A percentile compares a stretch with the other conserved stretches of the same genome.
phyloP scores from a whole-genome alignment of 164 flowering plant genomes.

The Amborella trichopoda region DNA sequence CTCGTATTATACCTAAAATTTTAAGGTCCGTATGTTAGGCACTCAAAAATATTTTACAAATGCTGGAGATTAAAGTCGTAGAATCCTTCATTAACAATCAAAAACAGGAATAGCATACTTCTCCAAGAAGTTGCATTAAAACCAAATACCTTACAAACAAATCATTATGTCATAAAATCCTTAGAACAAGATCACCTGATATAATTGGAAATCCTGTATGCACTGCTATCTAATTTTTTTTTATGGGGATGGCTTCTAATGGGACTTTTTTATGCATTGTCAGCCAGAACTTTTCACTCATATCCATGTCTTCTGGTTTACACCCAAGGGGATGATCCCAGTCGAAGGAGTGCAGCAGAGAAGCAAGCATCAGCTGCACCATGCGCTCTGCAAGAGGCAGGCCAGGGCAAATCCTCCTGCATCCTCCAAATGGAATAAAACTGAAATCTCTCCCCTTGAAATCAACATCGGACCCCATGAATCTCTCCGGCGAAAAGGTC shows the following conservation, averaged over 20 bases:
- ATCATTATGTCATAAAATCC: too few relatives aligned
- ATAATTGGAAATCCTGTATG: too few relatives aligned
- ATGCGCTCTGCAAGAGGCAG: conserved; percentile 12
- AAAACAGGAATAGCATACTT: too few relatives aligned
- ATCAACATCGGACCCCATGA: conserved; percentile 10
- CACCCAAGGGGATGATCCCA: conserved; percentile 11
- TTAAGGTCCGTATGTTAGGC: too few relatives aligned
- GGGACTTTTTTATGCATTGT: conserved; percentile 17
- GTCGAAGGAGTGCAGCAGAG: conserved; percentile 14
- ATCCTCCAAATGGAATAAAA: conserved; percentile 18
- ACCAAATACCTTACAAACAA: too few relatives aligned
- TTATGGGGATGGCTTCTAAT: conserved; percentile 6
- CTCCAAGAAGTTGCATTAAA: too few relatives aligned
- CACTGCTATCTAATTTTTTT: too few relatives aligned
- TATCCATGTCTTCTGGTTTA: conserved; percentile 6
- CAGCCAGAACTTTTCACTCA: conserved; percentile 20
- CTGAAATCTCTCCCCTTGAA: conserved; percentile 18
- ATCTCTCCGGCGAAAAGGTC: conserved; percentile 17
- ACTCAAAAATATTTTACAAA: too few relatives aligned
- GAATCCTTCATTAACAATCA: too few relatives aligned
- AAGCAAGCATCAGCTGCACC: conserved; percentile 9
- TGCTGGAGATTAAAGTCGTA: too few relatives aligned
- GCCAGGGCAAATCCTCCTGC: conserved; percentile 18
- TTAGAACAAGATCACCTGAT: too few relatives aligned
- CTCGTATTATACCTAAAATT: too few relatives aligned